phyloP scores from a whole-genome alignment of 2,329 filamentous ascomycete species.

The Trichoderma sp. region DNA sequence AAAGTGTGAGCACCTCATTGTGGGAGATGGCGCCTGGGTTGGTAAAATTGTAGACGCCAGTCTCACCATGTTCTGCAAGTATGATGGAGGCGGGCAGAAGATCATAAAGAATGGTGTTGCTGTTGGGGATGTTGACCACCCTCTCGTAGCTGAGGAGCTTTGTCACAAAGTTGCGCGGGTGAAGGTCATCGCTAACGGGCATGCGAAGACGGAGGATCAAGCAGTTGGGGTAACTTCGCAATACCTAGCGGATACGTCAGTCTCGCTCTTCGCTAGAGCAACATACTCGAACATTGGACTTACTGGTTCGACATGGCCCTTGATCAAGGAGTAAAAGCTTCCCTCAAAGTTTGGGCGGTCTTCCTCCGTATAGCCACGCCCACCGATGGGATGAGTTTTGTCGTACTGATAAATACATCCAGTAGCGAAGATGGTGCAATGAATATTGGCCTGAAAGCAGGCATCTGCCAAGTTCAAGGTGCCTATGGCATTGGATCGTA shows the following conservation, averaged over 20 bases:
- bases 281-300: not conserved
- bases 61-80: slow-evolving; percentile 62
- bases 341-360: slow-evolving; percentile 66
- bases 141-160: slow-evolving; percentile 67
- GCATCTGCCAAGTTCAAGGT: slow-evolving; percentile 64
- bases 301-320: slow-evolving; percentile 62
- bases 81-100: slow-evolving; percentile 63
- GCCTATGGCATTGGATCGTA: slow-evolving; percentile 68
- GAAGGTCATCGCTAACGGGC: slow-evolving; percentile 69
- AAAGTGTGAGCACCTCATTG: slow-evolving; percentile 66
- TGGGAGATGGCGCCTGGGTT: slow-evolving; percentile 72
- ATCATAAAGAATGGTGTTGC: slow-evolving; percentile 66
- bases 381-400: slow-evolving; percentile 60
- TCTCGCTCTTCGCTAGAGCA: not conserved
- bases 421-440: slow-evolving; percentile 67
- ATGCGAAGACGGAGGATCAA: slow-evolving; percentile 68
- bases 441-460: slow-evolving; percentile 61
- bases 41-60: slow-evolving; percentile 70
- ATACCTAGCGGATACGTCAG: slow-evolving; percentile 48
- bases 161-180: slow-evolving; percentile 68
- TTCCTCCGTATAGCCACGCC: slow-evolving; percentile 62
- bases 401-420: slow-evolving; percentile 70
- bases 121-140: slow-evolving; percentile 69
- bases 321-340: slow-evolving; percentile 70
- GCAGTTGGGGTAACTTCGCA: slow-evolving; percentile 62